Percentiles rank a stretch among this genome's conserved stretches.
Conservation (phyloP, 2,329 filamentous ascomycete genomes). For the Cordyceps javanica region DNA sequence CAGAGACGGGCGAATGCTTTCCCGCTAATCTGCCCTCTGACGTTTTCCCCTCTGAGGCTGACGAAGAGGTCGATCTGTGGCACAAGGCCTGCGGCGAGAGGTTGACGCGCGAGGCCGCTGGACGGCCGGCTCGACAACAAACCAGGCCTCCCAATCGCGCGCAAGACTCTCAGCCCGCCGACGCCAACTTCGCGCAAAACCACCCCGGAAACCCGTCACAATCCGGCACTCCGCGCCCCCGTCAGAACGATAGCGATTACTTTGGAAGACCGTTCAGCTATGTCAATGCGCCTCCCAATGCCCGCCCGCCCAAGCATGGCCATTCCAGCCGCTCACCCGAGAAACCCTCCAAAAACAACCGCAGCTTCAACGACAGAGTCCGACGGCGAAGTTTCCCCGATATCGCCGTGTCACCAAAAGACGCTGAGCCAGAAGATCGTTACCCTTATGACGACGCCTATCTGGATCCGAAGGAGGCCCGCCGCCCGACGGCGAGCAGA, state of each 20-base stretch:
- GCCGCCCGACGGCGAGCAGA: constrained; percentile 27
- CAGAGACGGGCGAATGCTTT: constrained; percentile 65
- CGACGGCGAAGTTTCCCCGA: constrained; percentile 48
- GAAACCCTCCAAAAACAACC: constrained; percentile 24
- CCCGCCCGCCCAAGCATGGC: constrained; percentile 26
- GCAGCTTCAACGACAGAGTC: constrained; percentile 34
- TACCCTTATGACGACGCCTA: constrained; percentile 25
- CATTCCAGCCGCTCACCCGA: constrained; percentile 28
- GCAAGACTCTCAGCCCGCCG: constrained; percentile 24
- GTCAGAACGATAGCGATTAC: constrained; percentile 27
- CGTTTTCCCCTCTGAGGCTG: constrained; percentile 67
- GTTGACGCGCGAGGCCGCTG: constrained; percentile 55
- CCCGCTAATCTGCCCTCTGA: constrained; percentile 50
- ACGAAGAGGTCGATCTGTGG: constrained; percentile 79
- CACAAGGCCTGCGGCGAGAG: constrained; percentile 70
- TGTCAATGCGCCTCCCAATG: constrained; percentile 35
- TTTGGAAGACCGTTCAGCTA: constrained; percentile 32
- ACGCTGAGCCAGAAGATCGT: constrained; percentile 17
- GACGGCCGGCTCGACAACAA: constrained; percentile 24
- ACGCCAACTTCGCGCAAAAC: constrained; percentile 33
- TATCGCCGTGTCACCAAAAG: constrained; percentile 32
- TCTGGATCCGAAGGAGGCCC: constrained; percentile 28
- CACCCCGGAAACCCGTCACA: constrained; percentile 27
- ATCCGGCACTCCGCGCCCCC: constrained; percentile 17
- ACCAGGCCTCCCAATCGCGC: constrained; percentile 16